These are phyloP conservation scores for Colletotrichum aenigma DNA, from an alignment of 2,329 filamentous ascomycete genomes.

Conservation along the genomic window DNA sequence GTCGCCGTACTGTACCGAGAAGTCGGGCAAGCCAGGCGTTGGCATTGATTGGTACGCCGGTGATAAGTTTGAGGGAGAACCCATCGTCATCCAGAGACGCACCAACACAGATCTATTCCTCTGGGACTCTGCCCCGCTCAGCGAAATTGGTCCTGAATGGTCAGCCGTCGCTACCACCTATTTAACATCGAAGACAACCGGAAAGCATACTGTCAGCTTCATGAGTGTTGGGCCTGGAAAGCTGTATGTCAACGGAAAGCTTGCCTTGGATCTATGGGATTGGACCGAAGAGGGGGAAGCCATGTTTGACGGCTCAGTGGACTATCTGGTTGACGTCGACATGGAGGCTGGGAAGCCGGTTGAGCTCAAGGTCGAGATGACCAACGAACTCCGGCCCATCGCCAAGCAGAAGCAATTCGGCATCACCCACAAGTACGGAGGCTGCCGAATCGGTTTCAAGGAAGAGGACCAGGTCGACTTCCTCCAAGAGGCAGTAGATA, in stretches of 20 bases:
- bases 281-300: conserved; percentile 73
- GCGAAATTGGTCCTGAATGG: conserved; percentile 65
- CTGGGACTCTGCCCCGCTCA: conserved; percentile 70
- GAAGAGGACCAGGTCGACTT: conserved; percentile 66
- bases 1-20: conserved; percentile 60
- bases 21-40: conserved; percentile 63
- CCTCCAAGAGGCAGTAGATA: conserved; percentile 67
- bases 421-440: conserved; percentile 70
- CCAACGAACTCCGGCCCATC: conserved; percentile 67
- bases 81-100: conserved; percentile 61
- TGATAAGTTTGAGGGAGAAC: conserved; percentile 64
- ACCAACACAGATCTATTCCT: conserved; percentile 71
- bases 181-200: conserved; percentile 62
- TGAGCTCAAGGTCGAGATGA: conserved; percentile 68
- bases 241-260: conserved; percentile 62
- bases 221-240: conserved; percentile 70
- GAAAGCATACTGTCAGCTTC: conserved; percentile 70
- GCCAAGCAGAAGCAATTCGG: conserved; percentile 62
- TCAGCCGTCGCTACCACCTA: conserved; percentile 67
- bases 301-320: conserved; percentile 72
- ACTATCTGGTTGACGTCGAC: conserved; percentile 64
- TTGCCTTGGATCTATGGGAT: conserved; percentile 70
- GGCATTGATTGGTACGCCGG: conserved; percentile 69
- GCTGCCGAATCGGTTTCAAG: conserved; percentile 74
- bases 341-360: conserved; percentile 64